A percentile compares a stretch with the other conserved stretches of the same genome.
Conservation (phyloP, 2,329 filamentous ascomycete species). For the Bipolaris victoriae region DNA sequence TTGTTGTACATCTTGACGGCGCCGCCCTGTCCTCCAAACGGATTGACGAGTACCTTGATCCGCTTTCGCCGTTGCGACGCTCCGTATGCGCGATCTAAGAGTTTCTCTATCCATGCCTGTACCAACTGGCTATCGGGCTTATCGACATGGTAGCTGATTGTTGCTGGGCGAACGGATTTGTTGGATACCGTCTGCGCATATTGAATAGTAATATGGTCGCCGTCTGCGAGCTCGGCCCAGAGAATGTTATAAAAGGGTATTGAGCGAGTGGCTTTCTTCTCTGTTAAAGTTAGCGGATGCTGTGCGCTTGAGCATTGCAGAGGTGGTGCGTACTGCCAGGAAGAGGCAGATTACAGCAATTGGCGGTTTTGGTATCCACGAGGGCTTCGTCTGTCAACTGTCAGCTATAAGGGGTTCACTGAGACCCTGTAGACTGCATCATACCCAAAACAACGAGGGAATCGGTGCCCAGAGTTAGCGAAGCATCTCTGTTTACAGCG, state of each 20-base stretch:
- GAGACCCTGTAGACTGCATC: conserved; percentile 21
- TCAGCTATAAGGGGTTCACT: conserved; percentile 9
- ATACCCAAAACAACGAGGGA: conserved; percentile 65
- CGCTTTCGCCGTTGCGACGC: conserved; percentile 72
- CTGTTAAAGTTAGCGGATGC: conserved; percentile 35
- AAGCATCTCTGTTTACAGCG: conserved; percentile 63
- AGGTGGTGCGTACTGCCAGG: conserved; percentile 53
- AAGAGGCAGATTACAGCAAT: conserved; percentile 63
- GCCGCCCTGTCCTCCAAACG: conserved; percentile 81
- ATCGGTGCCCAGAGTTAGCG: conserved; percentile 66
- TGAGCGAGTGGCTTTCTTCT: conserved; percentile 58
- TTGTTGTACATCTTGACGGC: conserved; percentile 75
- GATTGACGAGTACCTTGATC: conserved; percentile 89
- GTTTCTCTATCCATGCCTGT: conserved; percentile 65
- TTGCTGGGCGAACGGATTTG: conserved; percentile 64
- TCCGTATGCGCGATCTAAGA: conserved; percentile 75
- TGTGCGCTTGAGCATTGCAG: background rate
- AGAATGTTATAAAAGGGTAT: conserved; percentile 85
- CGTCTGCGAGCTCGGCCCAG: conserved; percentile 72
- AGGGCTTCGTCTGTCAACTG: conserved; percentile 59
- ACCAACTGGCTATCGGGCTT: conserved; percentile 58
- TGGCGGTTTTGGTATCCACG: conserved; percentile 54
- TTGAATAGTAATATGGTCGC: conserved; percentile 68
- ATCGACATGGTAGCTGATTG: conserved; percentile 66
- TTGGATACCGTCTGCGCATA: conserved; percentile 68